phyloP scores from a whole-genome alignment of 2,329 filamentous ascomycete genomes.

The Knufia petricola region DNA sequence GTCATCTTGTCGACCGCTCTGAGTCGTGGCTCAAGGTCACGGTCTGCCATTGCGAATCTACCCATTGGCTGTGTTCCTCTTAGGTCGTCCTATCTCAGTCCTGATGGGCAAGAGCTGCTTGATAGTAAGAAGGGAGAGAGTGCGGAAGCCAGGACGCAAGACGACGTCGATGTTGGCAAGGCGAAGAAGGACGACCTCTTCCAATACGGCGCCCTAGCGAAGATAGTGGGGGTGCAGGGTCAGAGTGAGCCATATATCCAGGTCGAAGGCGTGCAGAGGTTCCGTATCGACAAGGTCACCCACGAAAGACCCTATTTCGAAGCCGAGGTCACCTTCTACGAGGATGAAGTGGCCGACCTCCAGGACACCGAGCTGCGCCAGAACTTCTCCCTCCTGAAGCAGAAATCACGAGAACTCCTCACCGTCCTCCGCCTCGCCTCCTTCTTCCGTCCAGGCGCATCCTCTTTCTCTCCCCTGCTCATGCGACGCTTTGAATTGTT shows the following conservation, averaged over 20 bases:
- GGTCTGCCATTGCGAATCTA: constrained; percentile 56
- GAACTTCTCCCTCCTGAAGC: constrained; percentile 71
- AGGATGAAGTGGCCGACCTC: constrained; percentile 45
- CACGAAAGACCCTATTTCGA: constrained; percentile 81
- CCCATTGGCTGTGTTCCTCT: constrained; percentile 83
- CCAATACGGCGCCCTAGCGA: constrained; percentile 69
- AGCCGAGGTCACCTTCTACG: constrained; percentile 61
- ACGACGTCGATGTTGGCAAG: constrained; percentile 48
- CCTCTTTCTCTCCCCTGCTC: constrained; percentile 69
- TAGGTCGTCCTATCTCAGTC: constrained; percentile 61
- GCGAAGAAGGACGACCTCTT: constrained; percentile 66
- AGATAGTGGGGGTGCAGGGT: constrained; percentile 68
- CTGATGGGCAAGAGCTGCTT: constrained; percentile 66
- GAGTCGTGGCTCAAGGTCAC: constrained; percentile 58
- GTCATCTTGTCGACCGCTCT: constrained; percentile 80
- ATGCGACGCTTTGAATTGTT: constrained; percentile 78
- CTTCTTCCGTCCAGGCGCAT: constrained; percentile 62
- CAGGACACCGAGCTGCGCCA: constrained; percentile 57
- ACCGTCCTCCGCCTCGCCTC: constrained; percentile 75
- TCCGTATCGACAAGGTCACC: constrained; percentile 62
- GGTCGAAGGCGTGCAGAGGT: constrained; percentile 73
- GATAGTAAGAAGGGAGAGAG: constrained; percentile 50
- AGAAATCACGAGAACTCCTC: constrained; percentile 75
- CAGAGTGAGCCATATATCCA: constrained; percentile 71
- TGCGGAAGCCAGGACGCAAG: constrained; percentile 29